Base-by-base conservation (phyloP, 257 asterid species). In the Solanum sitiens region DNA sequence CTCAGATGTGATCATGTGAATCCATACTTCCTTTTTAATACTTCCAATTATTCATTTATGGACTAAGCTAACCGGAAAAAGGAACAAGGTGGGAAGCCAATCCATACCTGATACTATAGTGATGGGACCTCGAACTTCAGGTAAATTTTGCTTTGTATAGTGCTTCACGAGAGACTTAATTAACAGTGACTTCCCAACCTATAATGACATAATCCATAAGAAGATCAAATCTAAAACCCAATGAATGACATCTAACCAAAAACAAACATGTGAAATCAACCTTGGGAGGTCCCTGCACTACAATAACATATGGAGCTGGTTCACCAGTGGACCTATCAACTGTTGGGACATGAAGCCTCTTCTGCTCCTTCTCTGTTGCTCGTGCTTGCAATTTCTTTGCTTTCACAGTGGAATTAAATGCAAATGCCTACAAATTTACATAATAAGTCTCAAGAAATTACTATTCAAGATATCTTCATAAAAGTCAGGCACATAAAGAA, bases 201-300 rank as follows among this genome's bases (percentile, higher is more conserved):
- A 89, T 86, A 91, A 63, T 23, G 16, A 21, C 59, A 50, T 50
- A 76, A 56, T 20, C 80, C 89, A 87, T 74, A 40, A 56, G 65
- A 73, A n/a, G 50, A 47, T 47, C 72, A 89, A 83, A 25, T 59
- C 63, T 16, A 27, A 42, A 27, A 30, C 27, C 30, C 25, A 59
- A 35, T 4, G 10, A 30, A 68, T 30, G 14, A 15, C 40, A 23
- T 23, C 74, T 30, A 30, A 45, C 44, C 13, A 18, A 39, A 56
- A 45, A 2, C 8, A 65, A 59, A 25, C 14, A 83, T 18, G 21
- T 32, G 70, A 59, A 3, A n/a, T 20, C 5, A 87, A 97, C 99
- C 98, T 97, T 92, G 11, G 99, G 99, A 70, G 99, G 99, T 75
- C 99, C 99, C 86, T 97, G 99, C 37, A 97, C 95, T 23, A 95